Conservation (phyloP, 768 basidiomycete genomes). For the Phaeotremella skinneri region DNA sequence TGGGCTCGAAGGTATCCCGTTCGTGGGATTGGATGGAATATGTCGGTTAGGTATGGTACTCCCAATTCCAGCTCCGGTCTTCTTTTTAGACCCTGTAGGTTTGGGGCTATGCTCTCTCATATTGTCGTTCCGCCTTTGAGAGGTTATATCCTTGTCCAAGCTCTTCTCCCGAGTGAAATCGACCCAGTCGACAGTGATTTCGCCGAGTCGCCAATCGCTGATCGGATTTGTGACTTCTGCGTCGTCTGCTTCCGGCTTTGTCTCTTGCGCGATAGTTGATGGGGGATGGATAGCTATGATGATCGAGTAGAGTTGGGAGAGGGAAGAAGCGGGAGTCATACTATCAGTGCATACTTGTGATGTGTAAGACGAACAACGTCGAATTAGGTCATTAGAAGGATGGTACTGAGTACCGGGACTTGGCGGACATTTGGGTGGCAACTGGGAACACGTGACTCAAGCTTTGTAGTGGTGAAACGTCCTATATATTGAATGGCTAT, state of each 20-base stretch:
- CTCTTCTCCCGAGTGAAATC: slow-evolving; percentile 47
- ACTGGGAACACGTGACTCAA: background rate
- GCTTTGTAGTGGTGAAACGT: background rate
- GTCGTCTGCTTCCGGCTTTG: background rate
- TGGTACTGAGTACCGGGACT: no score
- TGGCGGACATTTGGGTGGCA: no score
- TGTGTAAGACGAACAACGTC: background rate
- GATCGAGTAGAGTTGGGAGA: slow-evolving; percentile 19
- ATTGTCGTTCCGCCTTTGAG: background rate
- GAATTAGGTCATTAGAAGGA: no score
- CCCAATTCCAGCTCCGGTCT: background rate
- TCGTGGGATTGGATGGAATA: background rate
- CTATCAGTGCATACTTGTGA: background rate
- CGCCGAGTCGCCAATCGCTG: slow-evolving; percentile 39
- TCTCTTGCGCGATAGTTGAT: background rate
- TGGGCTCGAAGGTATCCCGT: background rate
- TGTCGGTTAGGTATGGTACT: background rate
- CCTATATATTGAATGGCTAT: background rate
- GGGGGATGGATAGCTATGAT: slow-evolving; percentile 20
- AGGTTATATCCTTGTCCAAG: slow-evolving; percentile 14
- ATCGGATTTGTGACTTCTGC: background rate
- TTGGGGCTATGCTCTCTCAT: background rate
- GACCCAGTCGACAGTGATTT: slow-evolving; percentile 46
- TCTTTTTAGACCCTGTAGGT: background rate
- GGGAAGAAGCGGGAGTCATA: background rate